Evolutionary conservation across 164 flowering plant genomes (phyloP), one percentile per base, ranked within the genome.

Genomic region (Taxillus chinensis): DNA sequence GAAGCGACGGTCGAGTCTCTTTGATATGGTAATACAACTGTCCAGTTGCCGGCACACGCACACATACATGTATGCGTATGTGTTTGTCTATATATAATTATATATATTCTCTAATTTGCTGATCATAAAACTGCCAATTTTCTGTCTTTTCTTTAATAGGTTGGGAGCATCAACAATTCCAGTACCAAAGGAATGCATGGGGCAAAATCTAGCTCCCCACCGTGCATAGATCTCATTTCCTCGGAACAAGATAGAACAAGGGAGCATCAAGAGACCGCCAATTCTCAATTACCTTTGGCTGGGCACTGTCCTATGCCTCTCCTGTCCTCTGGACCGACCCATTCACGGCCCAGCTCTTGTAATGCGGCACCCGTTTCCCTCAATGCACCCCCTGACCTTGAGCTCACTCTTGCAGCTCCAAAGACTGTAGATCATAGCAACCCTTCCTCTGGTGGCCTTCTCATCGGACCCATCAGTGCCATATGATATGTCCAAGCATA

Each of bases 1-100:
- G 75, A 86, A 82, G 62, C 77, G 90, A 3, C 86, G 95, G 40
- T 74, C 90, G 1, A 90, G 97, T 82, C 90, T 90, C 68, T 86
- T 91, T 40, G 92, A 90, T 74, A 63, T 84, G 87, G 96, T 87
- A 59, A 80, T 16, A 46, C 55, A 8, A 4, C 4, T 27, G 27
- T 27, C 27, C 27, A 27, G 27, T 27, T 27, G 27, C 27, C 27
- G 27, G 27, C 27, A 27, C n/a, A n/a, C n/a, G n/a, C n/a, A n/a
- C n/a, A n/a, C n/a, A n/a, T n/a, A n/a, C n/a, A n/a, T n/a, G n/a
- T n/a, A n/a, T n/a, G n/a, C n/a, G n/a, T 27, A 27, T 27, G 27
- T 27, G 27, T 27, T 27, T 27, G 27, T 27, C 27, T 27, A 27
- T 27, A 27, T 27, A 27, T 27, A 27, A 27, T 27, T 27, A 27